Evolutionary conservation across 164 flowering plant species (phyloP).

Genomic region (Vitis rupestris): DNA sequence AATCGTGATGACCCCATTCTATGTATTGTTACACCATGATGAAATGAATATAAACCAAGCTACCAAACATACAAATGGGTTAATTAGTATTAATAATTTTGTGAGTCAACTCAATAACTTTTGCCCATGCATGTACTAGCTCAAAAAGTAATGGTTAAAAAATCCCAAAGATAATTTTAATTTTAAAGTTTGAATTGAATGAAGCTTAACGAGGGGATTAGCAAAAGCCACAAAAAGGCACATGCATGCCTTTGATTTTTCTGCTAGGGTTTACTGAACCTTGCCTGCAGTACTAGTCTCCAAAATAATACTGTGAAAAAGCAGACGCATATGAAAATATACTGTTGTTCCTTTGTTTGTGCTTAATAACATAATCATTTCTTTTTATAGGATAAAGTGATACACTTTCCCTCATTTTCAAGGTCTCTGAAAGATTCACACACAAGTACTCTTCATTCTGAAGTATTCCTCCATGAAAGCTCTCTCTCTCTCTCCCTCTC

Average conservation of each 20-base stretch:
- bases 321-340: neutral
- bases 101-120: too few species aligned
- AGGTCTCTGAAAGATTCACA: constrained; percentile 10
- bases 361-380: neutral
- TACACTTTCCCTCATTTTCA: constrained; percentile 12
- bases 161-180: too few species aligned
- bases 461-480: neutral
- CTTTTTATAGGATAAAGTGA: constrained; percentile 1
- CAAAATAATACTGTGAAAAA: neutral
- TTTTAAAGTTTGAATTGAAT: too few species aligned
- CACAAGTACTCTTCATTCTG: neutral
- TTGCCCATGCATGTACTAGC: too few species aligned
- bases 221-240: neutral
- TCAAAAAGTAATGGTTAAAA: too few species aligned
- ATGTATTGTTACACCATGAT: too few species aligned
- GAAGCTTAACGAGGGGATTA: neutral
- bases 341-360: neutral
- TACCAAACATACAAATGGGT: too few species aligned
- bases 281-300: neutral
- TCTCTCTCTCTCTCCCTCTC: too few species aligned
- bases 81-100: too few species aligned
- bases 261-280: neutral
- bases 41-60: too few species aligned
- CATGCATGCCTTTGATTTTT: neutral
- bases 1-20: too few species aligned